Evolutionary conservation across 164 flowering plant genomes (phyloP).

Genomic region (Sedum album): DNA sequence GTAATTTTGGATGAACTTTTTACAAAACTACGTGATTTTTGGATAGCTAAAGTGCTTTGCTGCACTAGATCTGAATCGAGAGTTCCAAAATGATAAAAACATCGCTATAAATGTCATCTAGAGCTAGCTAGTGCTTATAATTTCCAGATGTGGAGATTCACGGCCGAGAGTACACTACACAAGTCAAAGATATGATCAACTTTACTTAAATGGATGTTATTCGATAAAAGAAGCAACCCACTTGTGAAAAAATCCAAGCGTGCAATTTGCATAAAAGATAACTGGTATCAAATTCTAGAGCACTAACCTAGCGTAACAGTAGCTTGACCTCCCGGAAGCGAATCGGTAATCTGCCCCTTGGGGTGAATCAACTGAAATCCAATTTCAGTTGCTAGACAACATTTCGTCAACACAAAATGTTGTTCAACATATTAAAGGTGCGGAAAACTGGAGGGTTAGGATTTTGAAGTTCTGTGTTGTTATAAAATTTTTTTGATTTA

Average conservation of each 20-base stretch:
- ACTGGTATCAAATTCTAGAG: neutral
- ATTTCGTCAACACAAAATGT: too few species aligned
- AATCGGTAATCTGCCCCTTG: conserved; percentile 1
- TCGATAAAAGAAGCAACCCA: neutral
- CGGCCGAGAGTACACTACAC: neutral
- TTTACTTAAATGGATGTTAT: neutral
- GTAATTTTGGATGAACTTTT: too few species aligned
- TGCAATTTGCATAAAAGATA: conserved; percentile 1
- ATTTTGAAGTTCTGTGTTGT: too few species aligned
- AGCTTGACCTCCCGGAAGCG: neutral
- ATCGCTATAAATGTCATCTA: neutral
- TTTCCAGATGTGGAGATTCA: neutral
- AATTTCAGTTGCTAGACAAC: too few species aligned
- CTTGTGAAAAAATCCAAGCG: neutral
- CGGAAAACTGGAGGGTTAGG: too few species aligned
- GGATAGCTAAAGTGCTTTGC: too few species aligned
- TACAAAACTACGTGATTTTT: too few species aligned
- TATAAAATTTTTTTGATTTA: too few species aligned
- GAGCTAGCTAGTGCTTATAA: neutral
- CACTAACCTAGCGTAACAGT: neutral
- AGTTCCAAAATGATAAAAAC: too few species aligned
- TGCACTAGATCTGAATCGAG: neutral
- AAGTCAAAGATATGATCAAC: conserved; percentile 3
- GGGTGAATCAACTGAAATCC: too few species aligned
- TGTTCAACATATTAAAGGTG: too few species aligned